Evolutionary conservation across 2,329 filamentous ascomycete genomes (phyloP).

Genomic region (Penicillium hordei): DNA sequence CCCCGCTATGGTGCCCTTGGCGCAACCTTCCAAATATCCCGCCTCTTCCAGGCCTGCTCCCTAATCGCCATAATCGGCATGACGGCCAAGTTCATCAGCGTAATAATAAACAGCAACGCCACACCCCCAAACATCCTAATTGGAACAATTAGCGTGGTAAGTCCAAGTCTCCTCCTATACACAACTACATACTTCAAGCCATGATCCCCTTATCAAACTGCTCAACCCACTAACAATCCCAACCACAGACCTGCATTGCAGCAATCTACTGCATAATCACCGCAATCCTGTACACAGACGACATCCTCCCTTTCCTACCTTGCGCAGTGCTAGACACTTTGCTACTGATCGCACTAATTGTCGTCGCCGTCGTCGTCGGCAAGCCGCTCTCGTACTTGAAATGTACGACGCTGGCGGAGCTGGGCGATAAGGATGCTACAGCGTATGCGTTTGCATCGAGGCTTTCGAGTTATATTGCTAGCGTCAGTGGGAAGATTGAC

Average conservation of each 20-base stretch:
- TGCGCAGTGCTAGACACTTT: slow-evolving; percentile 64
- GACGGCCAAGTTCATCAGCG: slow-evolving; percentile 75
- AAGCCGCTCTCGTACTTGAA: slow-evolving; percentile 76
- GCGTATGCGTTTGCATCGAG: slow-evolving; percentile 57
- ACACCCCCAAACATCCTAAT: slow-evolving; percentile 71
- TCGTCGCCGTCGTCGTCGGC: slow-evolving; percentile 74
- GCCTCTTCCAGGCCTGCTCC: slow-evolving; percentile 67
- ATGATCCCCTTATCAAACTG: neutral
- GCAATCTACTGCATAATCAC: slow-evolving; percentile 76
- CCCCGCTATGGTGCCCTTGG: slow-evolving; percentile 67
- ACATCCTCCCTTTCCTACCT: slow-evolving; percentile 72
- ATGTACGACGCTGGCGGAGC: slow-evolving; percentile 60
- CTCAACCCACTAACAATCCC: neutral
- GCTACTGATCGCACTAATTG: slow-evolving; percentile 73
- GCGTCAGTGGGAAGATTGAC: slow-evolving; percentile 51
- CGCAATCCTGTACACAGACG: slow-evolving; percentile 77
- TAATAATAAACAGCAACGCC: slow-evolving; percentile 67
- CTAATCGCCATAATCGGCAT: slow-evolving; percentile 79
- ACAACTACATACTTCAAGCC: neutral
- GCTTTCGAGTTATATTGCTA: slow-evolving; percentile 53
- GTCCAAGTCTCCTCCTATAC: slow-evolving; percentile 50
- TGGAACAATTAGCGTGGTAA: slow-evolving; percentile 75
- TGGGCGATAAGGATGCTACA: slow-evolving; percentile 48
- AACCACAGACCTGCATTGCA: slow-evolving; percentile 68
- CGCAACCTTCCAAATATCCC: slow-evolving; percentile 72